phyloP scores from a whole-genome alignment of 768 basidiomycete species.

The Tylopilus sp. region DNA sequence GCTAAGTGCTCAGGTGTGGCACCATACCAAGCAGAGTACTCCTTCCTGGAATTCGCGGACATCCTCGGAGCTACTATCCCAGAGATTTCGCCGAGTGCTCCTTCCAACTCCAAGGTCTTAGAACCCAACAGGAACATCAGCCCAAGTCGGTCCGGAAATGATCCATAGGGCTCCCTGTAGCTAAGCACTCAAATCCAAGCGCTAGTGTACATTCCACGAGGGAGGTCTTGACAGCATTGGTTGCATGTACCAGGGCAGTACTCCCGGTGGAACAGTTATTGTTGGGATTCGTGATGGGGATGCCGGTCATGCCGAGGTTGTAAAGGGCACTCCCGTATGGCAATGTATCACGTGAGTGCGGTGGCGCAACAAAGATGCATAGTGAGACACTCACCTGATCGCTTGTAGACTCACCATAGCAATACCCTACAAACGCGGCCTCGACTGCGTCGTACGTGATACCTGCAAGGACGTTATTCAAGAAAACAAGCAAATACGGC shows the following conservation, averaged over 20 bases:
- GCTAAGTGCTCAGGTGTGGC: conserved; percentile 63
- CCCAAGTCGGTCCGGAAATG: conserved; percentile 49
- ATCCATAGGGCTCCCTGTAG: conserved; percentile 64
- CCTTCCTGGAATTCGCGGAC: conserved; percentile 66
- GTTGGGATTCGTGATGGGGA: conserved; percentile 82
- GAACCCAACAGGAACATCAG: conserved; percentile 44
- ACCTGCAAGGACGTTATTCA: conserved; percentile 38
- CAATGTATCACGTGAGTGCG: background rate
- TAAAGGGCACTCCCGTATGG: conserved; percentile 65
- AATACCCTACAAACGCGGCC: conserved; percentile 70
- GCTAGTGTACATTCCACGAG: conserved; percentile 71
- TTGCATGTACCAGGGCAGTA: conserved; percentile 68
- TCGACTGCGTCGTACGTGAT: conserved; percentile 74
- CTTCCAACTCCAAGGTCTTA: conserved; percentile 46
- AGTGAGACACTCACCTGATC: conserved; percentile 49
- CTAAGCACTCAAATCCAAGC: conserved; percentile 82
- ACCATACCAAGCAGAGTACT: conserved; percentile 71
- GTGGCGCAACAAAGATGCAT: background rate
- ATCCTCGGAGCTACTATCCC: conserved; percentile 68
- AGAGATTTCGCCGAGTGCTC: conserved; percentile 44
- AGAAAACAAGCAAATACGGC: conserved; percentile 7
- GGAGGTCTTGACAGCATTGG: conserved; percentile 62
- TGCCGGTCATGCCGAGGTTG: conserved; percentile 74
- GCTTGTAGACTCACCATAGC: conserved; percentile 71
- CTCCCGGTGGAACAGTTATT: conserved; percentile 84